Percentiles rank a stretch among this genome's conserved stretches.
These are phyloP conservation scores for Aspergillus sp. DNA, from an alignment of 2,329 filamentous ascomycete species.

Conservation along the genomic window DNA sequence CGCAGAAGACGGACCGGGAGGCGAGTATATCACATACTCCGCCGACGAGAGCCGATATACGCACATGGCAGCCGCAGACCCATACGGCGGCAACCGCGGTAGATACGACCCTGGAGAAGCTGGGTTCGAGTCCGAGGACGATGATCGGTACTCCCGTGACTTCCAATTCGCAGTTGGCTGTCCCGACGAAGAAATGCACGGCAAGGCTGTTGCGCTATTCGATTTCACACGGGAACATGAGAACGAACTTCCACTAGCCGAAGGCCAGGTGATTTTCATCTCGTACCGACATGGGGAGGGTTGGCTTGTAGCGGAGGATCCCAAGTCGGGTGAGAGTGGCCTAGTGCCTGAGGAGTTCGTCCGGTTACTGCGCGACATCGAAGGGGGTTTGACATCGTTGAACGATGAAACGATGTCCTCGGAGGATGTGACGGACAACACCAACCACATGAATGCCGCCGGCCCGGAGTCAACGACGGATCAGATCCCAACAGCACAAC, in stretches of 20 bases:
- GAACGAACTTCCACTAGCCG: slow-evolving; percentile 84
- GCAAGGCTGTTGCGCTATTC: slow-evolving; percentile 89
- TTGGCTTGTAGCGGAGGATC: slow-evolving; percentile 95
- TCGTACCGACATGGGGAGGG: slow-evolving; percentile 94
- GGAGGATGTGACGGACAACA: slow-evolving; percentile 39
- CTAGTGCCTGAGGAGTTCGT: slow-evolving; percentile 96
- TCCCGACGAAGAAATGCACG: slow-evolving; percentile 95
- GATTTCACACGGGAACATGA: slow-evolving; percentile 94
- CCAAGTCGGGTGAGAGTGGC: slow-evolving; percentile 85
- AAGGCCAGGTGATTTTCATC: slow-evolving; percentile 94
- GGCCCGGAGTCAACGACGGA: slow-evolving; percentile 46
- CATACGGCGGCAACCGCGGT: slow-evolving; percentile 35
- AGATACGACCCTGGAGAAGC: slow-evolving; percentile 21
- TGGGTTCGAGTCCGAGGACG: slow-evolving; percentile 35
- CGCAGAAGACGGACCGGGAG: slow-evolving; percentile 58
- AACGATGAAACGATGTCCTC: slow-evolving; percentile 51
- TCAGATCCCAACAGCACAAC: slow-evolving; percentile 4
- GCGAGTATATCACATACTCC: slow-evolving; percentile 73
- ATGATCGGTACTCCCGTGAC: slow-evolving; percentile 71
- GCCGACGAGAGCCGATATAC: slow-evolving; percentile 55
- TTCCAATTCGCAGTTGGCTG: slow-evolving; percentile 94
- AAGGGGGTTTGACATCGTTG: slow-evolving; percentile 73
- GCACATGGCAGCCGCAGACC: slow-evolving; percentile 23
- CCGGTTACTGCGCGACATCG: slow-evolving; percentile 80
- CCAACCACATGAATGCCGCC: slow-evolving; percentile 40